Base-by-base conservation (phyloP, 129 eudicot genomes). In the Silybum marianum region DNA sequence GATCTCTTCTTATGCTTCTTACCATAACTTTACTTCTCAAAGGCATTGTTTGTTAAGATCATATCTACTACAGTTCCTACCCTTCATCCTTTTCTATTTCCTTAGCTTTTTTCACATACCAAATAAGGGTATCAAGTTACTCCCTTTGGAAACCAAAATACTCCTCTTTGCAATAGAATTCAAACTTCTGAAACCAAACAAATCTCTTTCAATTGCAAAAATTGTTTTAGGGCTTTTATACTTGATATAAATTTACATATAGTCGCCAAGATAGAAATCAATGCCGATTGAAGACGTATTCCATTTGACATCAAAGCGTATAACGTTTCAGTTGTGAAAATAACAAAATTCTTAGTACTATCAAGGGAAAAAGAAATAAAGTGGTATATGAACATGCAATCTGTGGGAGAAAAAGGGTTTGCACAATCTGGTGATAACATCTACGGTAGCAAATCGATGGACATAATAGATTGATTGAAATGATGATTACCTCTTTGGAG, bases 401-500 rank as follows among this genome's bases (percentile, higher is more conserved):
- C 46, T 40, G n/a, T 6, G 65, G 10, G 65, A 73, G 22, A 73
- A 42, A 73, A 38, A 19, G 8, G n/a, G 25, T 36, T 6, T 28
- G 46, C 19, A 34, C 3, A 38, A 71, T 40, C 16, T 44, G 48
- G 51, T 3, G 19, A 72, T 12, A 32, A 2, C 54, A 11, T 44
- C 2, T 44, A 44, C 16, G 54, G 26, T 8, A 18, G 75, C 54
- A 40, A 39, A 73, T 21, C 36, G 7, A 40, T 10, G 36, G 21
- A 60, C 16, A 62, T 3, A 21, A 62, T 3, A 21, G 48, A 77
- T 62, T 38, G 42, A 63, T 66, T 8, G 21, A 19, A 44, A 18
- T 3, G 60, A 30, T 9, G n/a, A 51, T 36, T 72, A 91, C 97
- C 97, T 91, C 90, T 72, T 83, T 82, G 30, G 93, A 83, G 80